Percentiles rank a stretch among this genome's conserved stretches.
Conservation (phyloP, 2,329 filamentous ascomycete genomes). For the Knufia fluminis region DNA sequence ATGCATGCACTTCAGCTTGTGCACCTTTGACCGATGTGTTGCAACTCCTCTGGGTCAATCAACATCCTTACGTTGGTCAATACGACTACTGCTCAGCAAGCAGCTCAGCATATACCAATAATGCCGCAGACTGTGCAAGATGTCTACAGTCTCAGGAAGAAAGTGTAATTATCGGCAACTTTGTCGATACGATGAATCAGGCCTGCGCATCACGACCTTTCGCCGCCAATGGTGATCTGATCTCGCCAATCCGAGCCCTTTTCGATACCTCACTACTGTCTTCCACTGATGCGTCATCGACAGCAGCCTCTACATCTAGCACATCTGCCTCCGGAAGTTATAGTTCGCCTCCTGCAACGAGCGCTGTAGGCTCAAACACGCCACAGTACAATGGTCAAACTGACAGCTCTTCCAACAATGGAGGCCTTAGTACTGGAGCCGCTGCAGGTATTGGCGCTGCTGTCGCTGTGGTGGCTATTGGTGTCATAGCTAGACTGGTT, state of each 20-base stretch:
- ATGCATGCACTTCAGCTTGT: slow-evolving; percentile 4
- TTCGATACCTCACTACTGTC: not conserved
- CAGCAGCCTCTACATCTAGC: not conserved
- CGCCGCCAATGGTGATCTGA: not conserved
- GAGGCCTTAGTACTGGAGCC: slow-evolving; percentile 49
- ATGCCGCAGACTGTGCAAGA: slow-evolving; percentile 7
- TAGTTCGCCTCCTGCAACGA: not conserved
- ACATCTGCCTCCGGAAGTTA: not conserved
- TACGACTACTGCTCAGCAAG: slow-evolving; percentile 8
- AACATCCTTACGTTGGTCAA: not conserved
- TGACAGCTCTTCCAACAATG: not conserved
- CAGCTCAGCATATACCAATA: not conserved
- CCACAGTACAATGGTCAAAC: too few relatives aligned
- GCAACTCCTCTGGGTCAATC: not conserved
- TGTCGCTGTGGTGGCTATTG: not conserved
- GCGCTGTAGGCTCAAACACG: too few relatives aligned
- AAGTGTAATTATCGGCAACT: slow-evolving; percentile 5
- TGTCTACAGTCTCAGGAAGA: slow-evolving; percentile 7
- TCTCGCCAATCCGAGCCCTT: not conserved
- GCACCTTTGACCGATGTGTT: not conserved
- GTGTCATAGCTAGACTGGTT: not conserved
- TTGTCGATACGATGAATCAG: slow-evolving; percentile 9
- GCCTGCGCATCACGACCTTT: not conserved
- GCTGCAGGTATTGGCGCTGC: slow-evolving; percentile 52
- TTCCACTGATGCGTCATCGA: not conserved